A percentile compares a stretch with the other conserved stretches of the same genome.
Evolutionary conservation across 257 asterid genomes (phyloP).

Genomic region (Galeopsis tetrahit): DNA sequence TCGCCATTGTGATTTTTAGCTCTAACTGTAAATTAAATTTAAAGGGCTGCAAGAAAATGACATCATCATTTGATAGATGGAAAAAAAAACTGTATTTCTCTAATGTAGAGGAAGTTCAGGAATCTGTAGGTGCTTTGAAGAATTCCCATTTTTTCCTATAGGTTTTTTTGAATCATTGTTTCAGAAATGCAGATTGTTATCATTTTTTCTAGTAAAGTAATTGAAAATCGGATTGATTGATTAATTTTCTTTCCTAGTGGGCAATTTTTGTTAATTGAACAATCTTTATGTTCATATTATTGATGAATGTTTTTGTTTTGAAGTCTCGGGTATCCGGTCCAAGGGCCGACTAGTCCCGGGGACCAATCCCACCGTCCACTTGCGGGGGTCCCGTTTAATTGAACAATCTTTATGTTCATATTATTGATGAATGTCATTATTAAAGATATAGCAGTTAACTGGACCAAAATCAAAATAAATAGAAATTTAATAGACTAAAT

Average conservation of each 20-base stretch:
- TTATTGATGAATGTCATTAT: slow-evolving; percentile 19
- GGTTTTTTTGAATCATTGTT: not conserved
- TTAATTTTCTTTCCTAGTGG: not conserved
- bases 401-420: not conserved
- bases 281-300: not conserved
- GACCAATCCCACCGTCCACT: no score
- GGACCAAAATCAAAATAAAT: no score
- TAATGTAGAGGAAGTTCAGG: slow-evolving; percentile 97
- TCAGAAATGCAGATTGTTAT: slow-evolving; percentile 19
- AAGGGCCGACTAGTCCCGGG: no score
- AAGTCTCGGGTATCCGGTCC: no score
- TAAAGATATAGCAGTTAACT: no score
- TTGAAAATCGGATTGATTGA: not conserved
- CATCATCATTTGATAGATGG: slow-evolving; percentile 85
- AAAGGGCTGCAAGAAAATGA: slow-evolving; percentile 43
- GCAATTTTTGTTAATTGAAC: not conserved
- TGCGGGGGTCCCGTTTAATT: no score
- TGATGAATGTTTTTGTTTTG: slow-evolving; percentile 24
- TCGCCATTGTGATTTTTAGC: slow-evolving; percentile 35
- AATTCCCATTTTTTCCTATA: slow-evolving; percentile 4
- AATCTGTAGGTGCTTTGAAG: slow-evolving; percentile 72
- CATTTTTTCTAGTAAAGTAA: not conserved
- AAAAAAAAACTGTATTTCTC: slow-evolving; percentile 91
- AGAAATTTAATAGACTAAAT: no score
- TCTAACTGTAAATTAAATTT: slow-evolving; percentile 30